These are phyloP conservation scores for Yamadazyma atlantica DNA, from an alignment of 1,139 yeast species.

Conservation along the genomic window DNA sequence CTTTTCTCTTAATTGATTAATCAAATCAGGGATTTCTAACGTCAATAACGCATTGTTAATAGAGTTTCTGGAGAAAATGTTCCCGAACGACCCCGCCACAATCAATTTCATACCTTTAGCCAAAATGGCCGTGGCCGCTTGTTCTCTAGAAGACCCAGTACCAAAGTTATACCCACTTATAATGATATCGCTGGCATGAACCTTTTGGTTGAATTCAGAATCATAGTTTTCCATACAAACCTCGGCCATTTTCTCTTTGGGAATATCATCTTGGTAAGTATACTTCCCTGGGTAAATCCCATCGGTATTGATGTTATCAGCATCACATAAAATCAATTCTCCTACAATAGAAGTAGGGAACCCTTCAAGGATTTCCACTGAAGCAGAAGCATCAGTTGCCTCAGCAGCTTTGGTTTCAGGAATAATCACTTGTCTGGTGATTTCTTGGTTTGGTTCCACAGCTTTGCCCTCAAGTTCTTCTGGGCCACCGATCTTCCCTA, in stretches of 20 bases:
- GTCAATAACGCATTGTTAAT: slow-evolving; percentile 94
- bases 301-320: slow-evolving; percentile 96
- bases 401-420: slow-evolving; percentile 28
- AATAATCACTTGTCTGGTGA: slow-evolving; percentile 47
- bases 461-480: slow-evolving; percentile 69
- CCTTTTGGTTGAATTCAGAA: slow-evolving; percentile 75
- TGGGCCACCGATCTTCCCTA: slow-evolving; percentile 92
- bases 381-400: slow-evolving; percentile 35
- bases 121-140: slow-evolving; percentile 94
- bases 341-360: slow-evolving; percentile 90
- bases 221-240: slow-evolving; percentile 99
- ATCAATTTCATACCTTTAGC: slow-evolving; percentile 92
- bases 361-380: slow-evolving; percentile 76
- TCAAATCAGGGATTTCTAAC: slow-evolving; percentile 85
- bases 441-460: slow-evolving; percentile 46
- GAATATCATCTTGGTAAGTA: slow-evolving; percentile 95
- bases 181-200: slow-evolving; percentile 84
- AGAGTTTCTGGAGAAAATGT: slow-evolving; percentile 91
- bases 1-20: slow-evolving; percentile 70
- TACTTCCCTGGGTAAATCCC: slow-evolving; percentile 99
- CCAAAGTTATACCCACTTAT: slow-evolving; percentile 95
- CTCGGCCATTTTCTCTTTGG: slow-evolving; percentile 94
- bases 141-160: slow-evolving; percentile 98
- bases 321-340: slow-evolving; percentile 91
- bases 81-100: slow-evolving; percentile 96